Percentiles rank a stretch among this genome's conserved stretches.
Conservation (phyloP, 192 early-diverging fungal genomes). For the Dispira parvispora region DNA sequence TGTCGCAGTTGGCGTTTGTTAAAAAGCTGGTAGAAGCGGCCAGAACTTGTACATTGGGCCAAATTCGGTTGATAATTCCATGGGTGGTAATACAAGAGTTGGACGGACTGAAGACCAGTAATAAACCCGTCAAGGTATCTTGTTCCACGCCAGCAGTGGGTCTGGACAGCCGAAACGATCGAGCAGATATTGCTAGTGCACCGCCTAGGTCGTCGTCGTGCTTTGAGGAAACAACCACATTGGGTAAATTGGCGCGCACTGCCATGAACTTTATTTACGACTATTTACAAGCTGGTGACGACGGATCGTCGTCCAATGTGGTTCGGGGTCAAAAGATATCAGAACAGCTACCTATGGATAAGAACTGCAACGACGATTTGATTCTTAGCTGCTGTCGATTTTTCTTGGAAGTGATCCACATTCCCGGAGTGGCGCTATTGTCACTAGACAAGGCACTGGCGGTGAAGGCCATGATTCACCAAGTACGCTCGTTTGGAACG, state of each 20-base stretch:
- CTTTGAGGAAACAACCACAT: constrained; percentile 8
- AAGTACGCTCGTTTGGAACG: constrained; percentile 14
- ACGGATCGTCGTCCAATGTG: neutral
- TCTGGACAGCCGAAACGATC: neutral
- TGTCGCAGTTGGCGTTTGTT: neutral
- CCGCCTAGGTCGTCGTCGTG: neutral
- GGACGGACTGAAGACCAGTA: constrained; percentile 30
- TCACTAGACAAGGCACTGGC: constrained; percentile 39
- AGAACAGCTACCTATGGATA: constrained; percentile 20
- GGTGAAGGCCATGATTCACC: constrained; percentile 38
- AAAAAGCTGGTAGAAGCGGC: neutral
- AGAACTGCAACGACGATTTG: constrained; percentile 29
- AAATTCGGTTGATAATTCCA: constrained; percentile 29
- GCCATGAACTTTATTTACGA: constrained; percentile 32
- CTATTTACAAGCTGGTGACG: constrained; percentile 16
- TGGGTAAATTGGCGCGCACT: constrained; percentile 22
- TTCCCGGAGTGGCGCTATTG: constrained; percentile 22
- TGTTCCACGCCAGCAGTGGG: neutral
- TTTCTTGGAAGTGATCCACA: constrained; percentile 2
- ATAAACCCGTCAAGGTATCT: too few species aligned
- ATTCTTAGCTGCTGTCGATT: constrained; percentile 42
- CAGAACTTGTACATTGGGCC: neutral
- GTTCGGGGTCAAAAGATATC: constrained; percentile 32
- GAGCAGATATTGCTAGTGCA: neutral
- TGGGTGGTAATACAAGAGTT: constrained; percentile 41